Evolutionary conservation across 805 yeast genomes (phyloP), one percentile per base, ranked within the genome.

Genomic region (Saccharomycopsis fibuligera): DNA sequence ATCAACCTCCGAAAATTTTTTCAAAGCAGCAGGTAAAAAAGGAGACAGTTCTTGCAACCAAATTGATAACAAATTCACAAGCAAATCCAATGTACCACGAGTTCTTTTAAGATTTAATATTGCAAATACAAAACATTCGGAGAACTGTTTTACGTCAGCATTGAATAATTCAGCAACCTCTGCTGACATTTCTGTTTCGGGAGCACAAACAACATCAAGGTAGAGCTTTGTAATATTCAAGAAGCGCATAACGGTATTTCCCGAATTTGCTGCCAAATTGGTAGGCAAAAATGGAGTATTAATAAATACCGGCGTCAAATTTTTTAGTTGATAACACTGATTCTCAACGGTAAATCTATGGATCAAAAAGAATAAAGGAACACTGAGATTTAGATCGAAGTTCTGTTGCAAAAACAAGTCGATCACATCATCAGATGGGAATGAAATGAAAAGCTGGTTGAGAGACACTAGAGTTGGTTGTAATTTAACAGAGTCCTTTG

Each of bases 401-500:
- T 60, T 72, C 59, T 61, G 68, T 12, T 60, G 62, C 36, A 76
- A 63, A 53, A 78, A 75, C 21, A 61, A 57, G 56, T 77, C 81
- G 48, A 76, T 70, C 3, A 69, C 58, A 6, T 62, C 62, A 33
- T 74, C 78, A 14, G 56, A 51, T 40, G 70, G 72, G 44, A 78
- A 60, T 6, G 76, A 65, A 2, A 79, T 67, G 41, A 78, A 62
- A 44, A 77, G 62, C 36, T 72, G 70, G 41, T 76, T 73, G 29
- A 78, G 57, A 0, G 81, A 75, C 12, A 75, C 71, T 25, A 66
- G 59, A 1, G 78, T 68, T 25, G 68, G 59, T 47, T 58, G 55
- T 41, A 60, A 30, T 16, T 27, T 16, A 5, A 29, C 19, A 16
- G 40, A 58, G 43, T 44, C 61, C n/a, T n/a, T 67, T 54, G 68